Evolutionary conservation across 2,329 filamentous ascomycete species (phyloP).

Genomic region (Fusarium avenaceum): DNA sequence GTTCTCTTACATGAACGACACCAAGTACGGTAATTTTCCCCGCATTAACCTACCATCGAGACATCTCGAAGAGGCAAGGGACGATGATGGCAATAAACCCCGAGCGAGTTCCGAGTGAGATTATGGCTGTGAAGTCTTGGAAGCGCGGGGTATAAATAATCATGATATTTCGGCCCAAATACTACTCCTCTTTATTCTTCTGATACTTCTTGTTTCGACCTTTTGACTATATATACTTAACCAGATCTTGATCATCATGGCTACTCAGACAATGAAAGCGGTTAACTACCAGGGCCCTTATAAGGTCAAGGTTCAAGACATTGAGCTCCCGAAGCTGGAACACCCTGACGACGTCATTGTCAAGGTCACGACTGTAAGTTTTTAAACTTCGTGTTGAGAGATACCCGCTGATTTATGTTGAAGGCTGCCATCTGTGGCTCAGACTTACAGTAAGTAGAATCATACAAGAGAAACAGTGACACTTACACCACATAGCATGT

Average conservation of each 20-base stretch:
- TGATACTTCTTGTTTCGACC: background rate
- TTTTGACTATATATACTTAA: background rate
- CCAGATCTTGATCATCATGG: slow-evolving; percentile 32
- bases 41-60: slow-evolving; percentile 29
- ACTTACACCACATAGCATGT: slow-evolving; percentile 63
- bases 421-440: slow-evolving; percentile 67
- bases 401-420: slow-evolving; percentile 10
- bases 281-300: slow-evolving; percentile 73
- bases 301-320: slow-evolving; percentile 73
- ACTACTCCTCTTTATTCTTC: background rate
- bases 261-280: slow-evolving; percentile 66
- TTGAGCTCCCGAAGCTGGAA: slow-evolving; percentile 69
- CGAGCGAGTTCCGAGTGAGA: slow-evolving; percentile 25
- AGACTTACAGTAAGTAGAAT: slow-evolving; percentile 58
- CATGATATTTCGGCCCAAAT: background rate
- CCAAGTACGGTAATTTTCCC: slow-evolving; percentile 20
- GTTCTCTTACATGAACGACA: slow-evolving; percentile 7
- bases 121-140: slow-evolving; percentile 18
- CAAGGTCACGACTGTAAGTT: slow-evolving; percentile 72
- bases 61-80: slow-evolving; percentile 29
- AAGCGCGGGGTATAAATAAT: slow-evolving; percentile 34
- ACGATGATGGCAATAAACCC: slow-evolving; percentile 20
- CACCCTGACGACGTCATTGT: slow-evolving; percentile 75
- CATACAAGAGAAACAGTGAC: background rate
- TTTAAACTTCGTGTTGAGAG: background rate